Evolutionary conservation across 306 rosid species (phyloP), one percentile per base, ranked within the genome.

Genomic region (Cicer bijugum): DNA sequence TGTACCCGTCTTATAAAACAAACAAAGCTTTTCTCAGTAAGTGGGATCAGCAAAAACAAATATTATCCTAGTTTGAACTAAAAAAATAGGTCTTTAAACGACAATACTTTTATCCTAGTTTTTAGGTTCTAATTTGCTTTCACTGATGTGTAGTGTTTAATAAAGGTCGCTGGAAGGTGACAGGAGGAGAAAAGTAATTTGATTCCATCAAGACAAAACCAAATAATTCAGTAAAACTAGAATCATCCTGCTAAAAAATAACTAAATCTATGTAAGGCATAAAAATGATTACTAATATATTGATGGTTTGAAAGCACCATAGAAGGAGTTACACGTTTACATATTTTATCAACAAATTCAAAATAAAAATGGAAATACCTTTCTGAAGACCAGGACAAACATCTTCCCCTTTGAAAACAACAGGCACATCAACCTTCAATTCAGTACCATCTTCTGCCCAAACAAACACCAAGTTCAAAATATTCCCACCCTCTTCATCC

Each of bases 391-490:
- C 98, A 42, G 87, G 89, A 73, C 91, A 89, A 15, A 19, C 83
- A 57, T 89, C 97, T 82, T 86, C 92, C 16, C 98, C 97, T 77
- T 86, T 88, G 59, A 92, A 83, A 72, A 87, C 88, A 69, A 92
- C 79, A 33, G 93, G 98, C 68, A 92, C 92, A 43, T 92, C 89
- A 42, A 89, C 91, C 80, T 85, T 92, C 84, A 90, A 80, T 8
- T 89, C 82, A 44, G 83, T 71, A 12, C 98, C 98, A 4, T 90
- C 91, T 1, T 92, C 92, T 14, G 96, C 98, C 97, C 98, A 92
- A 61, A 84, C 98, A 81, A 92, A 86, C 84, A 88, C 96, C 83
- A 92, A 72, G 81, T 92, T 92, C 67, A 90, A 79, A 48, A 92
- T 84, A 62, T 71, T 78, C 65, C 91, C 92, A 71, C 86, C 87